Evolutionary conservation across 139 green algal genomes (phyloP), one percentile per base, ranked within the genome.

Genomic region (Micractinium sp.): DNA sequence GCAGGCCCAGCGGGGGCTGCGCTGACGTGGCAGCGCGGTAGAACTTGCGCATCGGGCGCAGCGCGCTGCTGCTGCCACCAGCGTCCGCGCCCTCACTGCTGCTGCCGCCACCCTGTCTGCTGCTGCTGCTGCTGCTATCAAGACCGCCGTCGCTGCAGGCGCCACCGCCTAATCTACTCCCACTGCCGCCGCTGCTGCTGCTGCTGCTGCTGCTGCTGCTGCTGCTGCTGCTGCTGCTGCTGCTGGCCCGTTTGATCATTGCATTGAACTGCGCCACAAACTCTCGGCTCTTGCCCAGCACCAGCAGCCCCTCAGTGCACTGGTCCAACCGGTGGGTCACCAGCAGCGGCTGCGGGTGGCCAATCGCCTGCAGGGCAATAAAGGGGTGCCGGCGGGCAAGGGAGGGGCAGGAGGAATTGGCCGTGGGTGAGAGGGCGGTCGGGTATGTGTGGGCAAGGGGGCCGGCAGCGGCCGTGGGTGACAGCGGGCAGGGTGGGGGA

Each of bases 221-320:
- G 14, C 3, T n/a, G 15, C 38, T 80, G 38, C 66, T n/a, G 63
- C 67, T 69, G 83, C 67, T 66, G 56, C 56, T 77, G 75, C 56
- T 31, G 75, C 61, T 74, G 71, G 31, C n/a, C 16, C 35, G 76
- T 56, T 82, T 71, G 25, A 89, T 22, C 35, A 89, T 63, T 4
- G 53, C 75, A 84, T 94, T 94, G 83, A 97, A 96, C 74, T 82
- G 89, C 7, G 74, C 7, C 20, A 95, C 93, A 90, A 97, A 97
- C 16, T n/a, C 81, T 0, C 25, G 12, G 19, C 23, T 93, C 73
- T 89, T 92, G 35, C 87, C 93, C 86, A 98, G 91, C 81, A 98
- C 92, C 66, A 97, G 90, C 69, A 98, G 79, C 18, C 96, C 96
- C 73, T 95, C 91, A 2, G 96, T 98, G 86, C 94, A 94, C 13